Percentiles rank a stretch among this genome's conserved stretches.
Evolutionary conservation across 108 stramenopile species (phyloP).

Genomic region (Skeletonema potamos): DNA sequence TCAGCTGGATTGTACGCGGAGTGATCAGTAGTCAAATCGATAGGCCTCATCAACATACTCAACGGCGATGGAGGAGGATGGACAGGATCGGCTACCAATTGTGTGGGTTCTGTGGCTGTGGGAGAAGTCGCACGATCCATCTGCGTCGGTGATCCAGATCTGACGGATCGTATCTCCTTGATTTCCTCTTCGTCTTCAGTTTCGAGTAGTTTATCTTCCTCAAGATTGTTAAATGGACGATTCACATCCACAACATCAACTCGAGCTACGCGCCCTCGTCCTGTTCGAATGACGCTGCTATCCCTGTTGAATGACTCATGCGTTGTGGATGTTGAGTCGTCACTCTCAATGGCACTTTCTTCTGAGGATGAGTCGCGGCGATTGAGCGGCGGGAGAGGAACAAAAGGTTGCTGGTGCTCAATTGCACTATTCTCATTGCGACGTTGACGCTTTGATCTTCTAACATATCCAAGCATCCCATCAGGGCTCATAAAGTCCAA

Average conservation of each 20-base stretch:
- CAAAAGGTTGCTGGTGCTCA: slow-evolving; percentile 33
- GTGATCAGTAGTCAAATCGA: slow-evolving; percentile 86
- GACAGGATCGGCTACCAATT: slow-evolving; percentile 48
- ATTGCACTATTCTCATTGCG: slow-evolving; percentile 23
- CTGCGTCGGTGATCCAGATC: slow-evolving; percentile 42
- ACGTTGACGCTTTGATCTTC: slow-evolving; percentile 22
- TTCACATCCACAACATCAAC: slow-evolving; percentile 7
- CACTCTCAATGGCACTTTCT: slow-evolving; percentile 41
- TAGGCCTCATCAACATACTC: slow-evolving; percentile 58
- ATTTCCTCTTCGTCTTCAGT: slow-evolving; percentile 44
- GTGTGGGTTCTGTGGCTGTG: slow-evolving; percentile 42
- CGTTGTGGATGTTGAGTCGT: slow-evolving; percentile 40
- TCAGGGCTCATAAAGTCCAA: slow-evolving; percentile 26
- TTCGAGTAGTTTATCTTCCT: slow-evolving; percentile 27
- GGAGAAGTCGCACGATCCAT: slow-evolving; percentile 50
- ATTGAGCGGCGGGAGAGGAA: slow-evolving; percentile 37
- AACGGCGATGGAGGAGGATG: slow-evolving; percentile 59
- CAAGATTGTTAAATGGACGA: slow-evolving; percentile 24
- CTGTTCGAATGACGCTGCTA: not conserved
- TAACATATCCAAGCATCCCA: slow-evolving; percentile 28
- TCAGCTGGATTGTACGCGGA: slow-evolving; percentile 85
- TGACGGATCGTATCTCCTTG: slow-evolving; percentile 33
- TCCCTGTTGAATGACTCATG: not conserved
- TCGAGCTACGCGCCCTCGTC: not conserved
- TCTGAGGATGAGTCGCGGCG: slow-evolving; percentile 29